Evolutionary conservation across 805 yeast genomes (phyloP).

Genomic region (Sugiyamaella floridensis): DNA sequence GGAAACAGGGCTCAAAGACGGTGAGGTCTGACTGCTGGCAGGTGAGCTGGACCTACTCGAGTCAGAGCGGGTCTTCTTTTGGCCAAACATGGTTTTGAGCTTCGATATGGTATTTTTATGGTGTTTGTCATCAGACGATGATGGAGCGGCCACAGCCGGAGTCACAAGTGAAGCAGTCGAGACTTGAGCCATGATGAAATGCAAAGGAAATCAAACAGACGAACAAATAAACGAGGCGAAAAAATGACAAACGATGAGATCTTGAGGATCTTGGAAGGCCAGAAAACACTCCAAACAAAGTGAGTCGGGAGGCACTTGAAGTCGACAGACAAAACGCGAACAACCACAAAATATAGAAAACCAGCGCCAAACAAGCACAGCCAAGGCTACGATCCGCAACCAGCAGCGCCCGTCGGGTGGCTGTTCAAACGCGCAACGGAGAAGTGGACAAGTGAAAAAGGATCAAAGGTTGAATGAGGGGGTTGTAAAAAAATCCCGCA

Average conservation of each 20-base stretch:
- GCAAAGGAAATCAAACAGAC: neutral
- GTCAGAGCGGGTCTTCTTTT: neutral
- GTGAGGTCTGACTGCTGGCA: neutral
- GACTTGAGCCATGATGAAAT: neutral
- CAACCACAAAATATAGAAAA: neutral
- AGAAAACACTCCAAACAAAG: neutral
- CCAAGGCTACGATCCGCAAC: neutral
- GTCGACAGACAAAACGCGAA: neutral
- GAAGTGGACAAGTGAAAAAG: neutral
- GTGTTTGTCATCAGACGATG: neutral
- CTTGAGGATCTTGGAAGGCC: neutral
- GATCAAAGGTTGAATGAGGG: neutral
- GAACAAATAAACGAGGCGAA: neutral
- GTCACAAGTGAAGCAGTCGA: neutral
- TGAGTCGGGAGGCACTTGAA: neutral
- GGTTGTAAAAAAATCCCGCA: neutral
- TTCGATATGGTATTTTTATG: slow-evolving; percentile 5
- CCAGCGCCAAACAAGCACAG: neutral
- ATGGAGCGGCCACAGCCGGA: neutral
- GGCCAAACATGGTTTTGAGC: slow-evolving; percentile 14
- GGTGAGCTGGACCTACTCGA: neutral
- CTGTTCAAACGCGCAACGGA: neutral
- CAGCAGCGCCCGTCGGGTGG: neutral
- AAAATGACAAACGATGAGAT: neutral
- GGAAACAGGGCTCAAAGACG: neutral